Base-by-base conservation (phyloP, 352 stramenopile genomes). In the Pythium sukuiense region DNA sequence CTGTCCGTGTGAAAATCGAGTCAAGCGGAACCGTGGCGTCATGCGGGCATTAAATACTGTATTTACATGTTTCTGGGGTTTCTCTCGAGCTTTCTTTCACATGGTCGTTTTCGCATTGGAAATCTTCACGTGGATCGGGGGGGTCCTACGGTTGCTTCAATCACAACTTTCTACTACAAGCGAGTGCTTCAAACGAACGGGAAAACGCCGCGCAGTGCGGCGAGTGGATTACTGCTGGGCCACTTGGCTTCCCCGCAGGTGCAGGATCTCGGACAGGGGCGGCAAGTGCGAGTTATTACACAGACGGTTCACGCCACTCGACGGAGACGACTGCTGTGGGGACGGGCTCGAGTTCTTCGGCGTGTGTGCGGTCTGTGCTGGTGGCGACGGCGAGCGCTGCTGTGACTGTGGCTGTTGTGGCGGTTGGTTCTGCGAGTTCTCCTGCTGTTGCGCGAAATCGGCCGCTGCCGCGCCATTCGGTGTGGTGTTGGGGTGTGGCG, bases 201-300 rank as follows among this genome's bases (percentile, higher is more conserved):
- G 26, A 32, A 59, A n/a, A 63, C 63, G 12, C 55, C 41, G 41
- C 48, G 24, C 24, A 55, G 6, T 26, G 24, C 30, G 2, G 52
- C 18, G 43, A 55, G 26, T 9, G 1, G 16, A 30, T 65, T 50
- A 74, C 58, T 74, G 67, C 53, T 69, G 61, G n/a, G 53, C 67
- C n/a, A 67, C 61, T 50, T 74, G 67, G 37, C 62, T 74, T 18
- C 79, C 81, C n/a, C 77, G 74, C 4, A 92, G 72, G 59, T 92
- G 84, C 52, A 92, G 60, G 59, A 92, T 92, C 72, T 92, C 67
- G 1, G 84, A 76, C 20, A 92, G 68, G 6, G 84, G 88, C 32
- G 84, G 84, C 55, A 92, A 63, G 24, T 84, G 76, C 45, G 71
- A 80, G 71, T 78, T 88, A 39, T 69, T 69, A 37, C 81, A 82